These are phyloP conservation scores for Psilocybe cubensis DNA, from an alignment of 768 basidiomycete species.

Conservation along the genomic window DNA sequence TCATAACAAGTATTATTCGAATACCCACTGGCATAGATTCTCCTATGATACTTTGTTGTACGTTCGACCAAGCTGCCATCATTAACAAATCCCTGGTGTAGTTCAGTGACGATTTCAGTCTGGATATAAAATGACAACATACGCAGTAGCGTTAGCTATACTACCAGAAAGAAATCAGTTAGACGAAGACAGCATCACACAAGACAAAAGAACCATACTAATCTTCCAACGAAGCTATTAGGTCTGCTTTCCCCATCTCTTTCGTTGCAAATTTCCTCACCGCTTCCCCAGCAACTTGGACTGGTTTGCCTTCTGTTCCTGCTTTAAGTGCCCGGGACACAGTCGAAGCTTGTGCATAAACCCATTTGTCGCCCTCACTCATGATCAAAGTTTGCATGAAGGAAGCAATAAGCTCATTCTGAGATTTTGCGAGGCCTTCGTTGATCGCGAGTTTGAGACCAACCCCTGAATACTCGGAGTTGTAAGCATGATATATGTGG, in stretches of 20 bases:
- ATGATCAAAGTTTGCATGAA: slow-evolving; percentile 95
- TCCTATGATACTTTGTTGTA: slow-evolving; percentile 56
- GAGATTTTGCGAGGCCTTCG: slow-evolving; percentile 78
- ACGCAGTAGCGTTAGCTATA: slow-evolving; percentile 85
- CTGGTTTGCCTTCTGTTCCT: slow-evolving; percentile 73
- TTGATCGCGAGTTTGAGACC: slow-evolving; percentile 94
- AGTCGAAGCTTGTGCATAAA: slow-evolving; percentile 69
- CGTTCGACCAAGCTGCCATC: slow-evolving; percentile 80
- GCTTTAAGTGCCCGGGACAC: slow-evolving; percentile 72
- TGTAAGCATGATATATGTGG: background rate
- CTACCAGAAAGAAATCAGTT: slow-evolving; percentile 36
- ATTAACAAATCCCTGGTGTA: slow-evolving; percentile 66
- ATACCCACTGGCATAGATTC: slow-evolving; percentile 73
- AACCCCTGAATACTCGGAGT: slow-evolving; percentile 44
- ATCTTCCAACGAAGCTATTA: slow-evolving; percentile 85
- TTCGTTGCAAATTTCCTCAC: slow-evolving; percentile 87
- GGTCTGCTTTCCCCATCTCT: slow-evolving; percentile 76
- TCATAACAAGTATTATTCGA: background rate
- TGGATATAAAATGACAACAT: background rate
- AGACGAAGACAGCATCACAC: background rate
- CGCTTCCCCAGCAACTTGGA: slow-evolving; percentile 71
- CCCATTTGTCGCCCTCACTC: slow-evolving; percentile 94
- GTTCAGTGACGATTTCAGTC: background rate
- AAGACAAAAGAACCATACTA: slow-evolving; percentile 59
- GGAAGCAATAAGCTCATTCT: slow-evolving; percentile 86